Base-by-base conservation (phyloP, 495 filamentous ascomycete species). In the Aspergillus mulundensis region DNA sequence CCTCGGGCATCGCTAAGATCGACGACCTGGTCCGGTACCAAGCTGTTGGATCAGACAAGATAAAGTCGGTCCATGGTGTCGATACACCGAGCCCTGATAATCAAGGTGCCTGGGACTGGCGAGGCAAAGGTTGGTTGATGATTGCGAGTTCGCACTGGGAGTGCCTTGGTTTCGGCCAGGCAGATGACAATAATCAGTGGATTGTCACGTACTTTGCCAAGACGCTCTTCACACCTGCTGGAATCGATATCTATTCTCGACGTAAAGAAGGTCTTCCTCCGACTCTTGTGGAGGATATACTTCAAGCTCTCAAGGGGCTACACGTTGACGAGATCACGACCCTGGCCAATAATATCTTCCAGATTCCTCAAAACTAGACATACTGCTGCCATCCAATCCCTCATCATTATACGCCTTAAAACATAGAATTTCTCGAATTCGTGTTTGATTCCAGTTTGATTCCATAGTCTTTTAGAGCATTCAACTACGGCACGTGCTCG, bases 121-220 rank as follows among this genome's bases (percentile, higher is more conserved):
- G 86, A 23, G 88, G 89, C 5, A 86, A 81, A 58, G 85, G 86
- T 3, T 79, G 71, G 79, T 65, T 92, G 61, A 78, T 72, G 55
- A 79, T 90, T 47, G 84, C 84, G 20, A 72, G 69, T 36, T 82
- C 77, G 41, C 81, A 86, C 63, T 92, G 89, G 88, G 87, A 92
- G 75, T 69, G 89, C 15, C 64, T 92, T 40, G 87, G 86, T 5
- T 88, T 76, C 74, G 88, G 88, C 0, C 73, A 83, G 57, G 59
- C 65, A 40, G 80, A 69, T 48, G 72, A 55, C 59, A 60, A 38
- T 64, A 75, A 56, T 53, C 67, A 67, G 71, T 92, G 85, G 85
- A 77, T 81, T 8, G 86, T 91, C 4, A 91, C 86, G 3, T 89
- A 83, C 73, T 94, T 92, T 65, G 80, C 80, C 55, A 84, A 84